Percentiles rank a stretch among this genome's conserved stretches.
Evolutionary conservation across 441 rosid species (phyloP).

Genomic region (Populus hybrid): DNA sequence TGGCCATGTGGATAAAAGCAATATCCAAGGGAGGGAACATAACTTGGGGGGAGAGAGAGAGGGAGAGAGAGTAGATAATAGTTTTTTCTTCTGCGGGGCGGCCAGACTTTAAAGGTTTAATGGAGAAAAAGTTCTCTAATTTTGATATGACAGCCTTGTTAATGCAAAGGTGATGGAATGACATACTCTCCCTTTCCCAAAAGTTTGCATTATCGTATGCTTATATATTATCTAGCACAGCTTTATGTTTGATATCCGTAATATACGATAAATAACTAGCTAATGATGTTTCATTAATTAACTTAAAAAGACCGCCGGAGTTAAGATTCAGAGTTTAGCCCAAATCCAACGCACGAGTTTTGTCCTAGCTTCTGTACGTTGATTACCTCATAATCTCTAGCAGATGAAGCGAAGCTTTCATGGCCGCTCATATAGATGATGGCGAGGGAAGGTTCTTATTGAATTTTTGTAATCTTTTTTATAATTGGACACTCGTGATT

Average conservation of each 20-base stretch:
- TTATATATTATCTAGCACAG: neutral
- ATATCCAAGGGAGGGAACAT: constrained; percentile 29
- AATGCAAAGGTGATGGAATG: constrained; percentile 57
- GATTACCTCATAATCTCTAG: no score
- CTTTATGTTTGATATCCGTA: neutral
- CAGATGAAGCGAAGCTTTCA: no score
- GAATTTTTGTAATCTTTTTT: no score
- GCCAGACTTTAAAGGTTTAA: constrained; percentile 54
- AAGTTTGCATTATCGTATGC: constrained; percentile 32
- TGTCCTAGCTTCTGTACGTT: no score
- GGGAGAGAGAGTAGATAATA: constrained; percentile 22
- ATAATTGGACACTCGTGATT: no score
- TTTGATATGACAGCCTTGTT: constrained; percentile 85
- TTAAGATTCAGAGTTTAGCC: no score
- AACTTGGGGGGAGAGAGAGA: constrained; percentile 12
- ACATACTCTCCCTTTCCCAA: constrained; percentile 43
- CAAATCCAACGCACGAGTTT: no score
- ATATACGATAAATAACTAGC: neutral
- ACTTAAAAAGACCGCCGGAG: no score
- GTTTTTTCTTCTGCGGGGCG: constrained; percentile 27
- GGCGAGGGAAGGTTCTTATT: no score
- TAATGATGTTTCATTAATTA: neutral
- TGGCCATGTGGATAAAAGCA: constrained; percentile 79
- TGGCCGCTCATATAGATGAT: no score
- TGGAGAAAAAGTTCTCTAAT: constrained; percentile 63